Evolutionary conservation across 2,329 filamentous ascomycete genomes (phyloP), one percentile per base, ranked within the genome.

Genomic region (Purpureocillium takamizusanense): DNA sequence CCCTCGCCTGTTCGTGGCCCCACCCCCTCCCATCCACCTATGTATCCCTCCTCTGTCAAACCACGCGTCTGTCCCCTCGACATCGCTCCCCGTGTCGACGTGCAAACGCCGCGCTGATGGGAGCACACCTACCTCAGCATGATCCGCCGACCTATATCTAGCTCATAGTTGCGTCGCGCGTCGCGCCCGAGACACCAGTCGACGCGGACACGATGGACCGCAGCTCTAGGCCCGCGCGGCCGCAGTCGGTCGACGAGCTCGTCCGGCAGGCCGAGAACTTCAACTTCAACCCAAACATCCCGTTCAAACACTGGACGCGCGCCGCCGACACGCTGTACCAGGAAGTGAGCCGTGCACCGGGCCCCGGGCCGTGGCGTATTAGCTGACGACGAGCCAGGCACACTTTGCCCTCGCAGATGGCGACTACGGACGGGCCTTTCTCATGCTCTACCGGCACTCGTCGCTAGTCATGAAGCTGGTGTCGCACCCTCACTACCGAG

Each of bases 361-460:
- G 11, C 11, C 5, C 28, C 11, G 11, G 7, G 7, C 11, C n/a
- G n/a, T 13, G 28, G 28, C n/a, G 11, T 30, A 12, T 12, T 28
- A 12, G 27, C 38, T 32, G 32, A 14, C 17, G 10, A 7, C 7
- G 13, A 7, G 15, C 11, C 31, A 95, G 86, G 89, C 87, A 15
- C 72, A 78, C 37, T 86, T 90, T 50, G 95, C 95, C 56, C 74
- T 92, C 52, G 74, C 76, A 31, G 90, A 97, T 60, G 82, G 83
- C 52, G 89, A 95, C 61, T 78, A 87, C 46, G 78, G 88, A 51
- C 83, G 92, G 54, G 86, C 90, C 4, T 98, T 94, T 59, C 74
- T 95, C 39, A 78, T 97, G 42, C 76, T 94, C n/a, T 86, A 92
- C 56, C 81, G 92, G 49, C 88, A 94, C 62, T 87, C 87, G 9